These are phyloP conservation scores for Yamagishiella unicocca DNA, from an alignment of 139 green algal genomes.

Conservation along the genomic window DNA sequence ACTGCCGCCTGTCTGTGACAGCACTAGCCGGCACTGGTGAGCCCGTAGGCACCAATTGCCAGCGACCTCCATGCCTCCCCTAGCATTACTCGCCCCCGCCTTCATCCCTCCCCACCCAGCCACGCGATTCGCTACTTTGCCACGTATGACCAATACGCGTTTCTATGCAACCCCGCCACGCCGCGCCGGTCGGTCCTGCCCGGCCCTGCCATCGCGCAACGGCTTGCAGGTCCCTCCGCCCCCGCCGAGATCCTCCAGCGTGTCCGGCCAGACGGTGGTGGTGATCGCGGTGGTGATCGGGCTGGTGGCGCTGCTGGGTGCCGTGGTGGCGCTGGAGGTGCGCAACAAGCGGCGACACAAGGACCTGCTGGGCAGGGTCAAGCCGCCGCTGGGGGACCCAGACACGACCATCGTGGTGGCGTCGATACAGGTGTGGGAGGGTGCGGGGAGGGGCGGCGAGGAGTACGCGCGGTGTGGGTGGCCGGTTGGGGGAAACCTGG, in stretches of 20 bases:
- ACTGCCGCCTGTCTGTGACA: too few relatives aligned
- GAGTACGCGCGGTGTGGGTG: neutral
- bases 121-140: too few relatives aligned
- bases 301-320: neutral
- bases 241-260: neutral
- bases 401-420: constrained; percentile 48
- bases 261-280: neutral
- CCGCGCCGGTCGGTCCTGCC: neutral
- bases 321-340: constrained; percentile 33
- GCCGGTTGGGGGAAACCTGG: neutral
- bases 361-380: constrained; percentile 37
- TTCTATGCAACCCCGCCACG: too few relatives aligned
- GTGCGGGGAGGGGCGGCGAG: neutral
- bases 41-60: too few relatives aligned
- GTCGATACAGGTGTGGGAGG: constrained; percentile 17
- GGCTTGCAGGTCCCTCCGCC: neutral
- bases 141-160: too few relatives aligned
- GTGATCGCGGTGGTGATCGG: constrained; percentile 25
- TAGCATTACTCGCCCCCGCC: too few relatives aligned
- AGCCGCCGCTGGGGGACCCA: constrained; percentile 32
- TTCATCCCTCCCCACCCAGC: too few relatives aligned
- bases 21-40: too few relatives aligned
- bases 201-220: neutral
- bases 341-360: constrained; percentile 47
- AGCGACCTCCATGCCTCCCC: too few relatives aligned